Percentiles rank a stretch among this genome's conserved stretches.
Conservation (phyloP, 345 rosid species). For the Litchi chinensis region DNA sequence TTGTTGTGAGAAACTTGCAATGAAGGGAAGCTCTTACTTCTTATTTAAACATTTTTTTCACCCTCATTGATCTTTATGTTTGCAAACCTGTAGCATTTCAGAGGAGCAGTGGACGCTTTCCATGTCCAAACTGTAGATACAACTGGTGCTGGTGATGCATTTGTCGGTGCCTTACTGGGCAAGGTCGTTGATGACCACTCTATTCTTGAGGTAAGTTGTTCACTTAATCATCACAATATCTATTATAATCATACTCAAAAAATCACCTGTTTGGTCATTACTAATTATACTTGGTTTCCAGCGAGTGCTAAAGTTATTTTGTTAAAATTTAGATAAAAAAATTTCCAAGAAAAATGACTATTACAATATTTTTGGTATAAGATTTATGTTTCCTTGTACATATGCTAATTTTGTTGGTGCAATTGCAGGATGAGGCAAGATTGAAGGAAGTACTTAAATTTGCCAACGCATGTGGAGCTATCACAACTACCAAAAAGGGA, state of each 20-base stretch:
- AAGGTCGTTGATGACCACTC: constrained; percentile 75
- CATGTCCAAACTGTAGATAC: constrained; percentile 81
- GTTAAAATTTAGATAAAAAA: too few species aligned
- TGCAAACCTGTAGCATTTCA: constrained; percentile 54
- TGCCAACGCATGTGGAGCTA: constrained; percentile 96
- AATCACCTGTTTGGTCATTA: too few species aligned
- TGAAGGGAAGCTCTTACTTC: background rate
- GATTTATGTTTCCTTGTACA: too few species aligned
- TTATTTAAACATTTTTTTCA: background rate
- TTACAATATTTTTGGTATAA: too few species aligned
- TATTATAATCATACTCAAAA: too few species aligned
- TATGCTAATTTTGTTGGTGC: too few species aligned
- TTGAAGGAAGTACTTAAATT: constrained; percentile 71
- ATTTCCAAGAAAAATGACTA: too few species aligned
- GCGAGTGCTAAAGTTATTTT: too few species aligned
- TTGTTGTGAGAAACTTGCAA: background rate
- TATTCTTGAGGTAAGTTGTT: constrained; percentile 58
- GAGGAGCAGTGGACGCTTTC: constrained; percentile 76
- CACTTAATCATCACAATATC: background rate
- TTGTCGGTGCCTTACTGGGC: constrained; percentile 83
- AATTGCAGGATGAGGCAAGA: constrained; percentile 66
- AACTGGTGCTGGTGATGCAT: constrained; percentile 97
- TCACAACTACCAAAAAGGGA: constrained; percentile 95
- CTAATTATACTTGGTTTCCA: too few species aligned
- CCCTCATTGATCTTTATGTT: background rate